Percentiles rank a stretch among this genome's conserved stretches.
Conservation (phyloP, 148 eudicot genomes). For the Silene uniflora region DNA sequence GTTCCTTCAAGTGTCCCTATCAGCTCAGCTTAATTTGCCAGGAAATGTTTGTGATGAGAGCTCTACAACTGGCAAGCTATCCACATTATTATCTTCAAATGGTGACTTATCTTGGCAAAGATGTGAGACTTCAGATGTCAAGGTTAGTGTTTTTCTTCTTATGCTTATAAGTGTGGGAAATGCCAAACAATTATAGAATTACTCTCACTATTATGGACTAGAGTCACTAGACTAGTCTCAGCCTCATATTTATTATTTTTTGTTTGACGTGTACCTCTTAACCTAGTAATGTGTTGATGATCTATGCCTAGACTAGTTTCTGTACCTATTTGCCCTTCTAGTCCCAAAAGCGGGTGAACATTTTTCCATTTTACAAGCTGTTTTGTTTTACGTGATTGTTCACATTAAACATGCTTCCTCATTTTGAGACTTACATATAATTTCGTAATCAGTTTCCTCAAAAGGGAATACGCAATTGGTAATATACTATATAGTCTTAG, state of each 20-base stretch:
- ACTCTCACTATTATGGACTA: not conserved
- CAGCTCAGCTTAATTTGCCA: constrained; percentile 91
- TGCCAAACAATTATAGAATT: not conserved
- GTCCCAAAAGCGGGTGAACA: not conserved
- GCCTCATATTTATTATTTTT: not conserved
- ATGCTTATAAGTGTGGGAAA: not conserved
- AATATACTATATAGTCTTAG: not conserved
- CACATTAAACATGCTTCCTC: not conserved
- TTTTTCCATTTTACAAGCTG: not conserved
- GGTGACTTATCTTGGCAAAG: constrained; percentile 72
- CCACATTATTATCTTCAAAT: constrained; percentile 55
- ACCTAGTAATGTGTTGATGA: not conserved
- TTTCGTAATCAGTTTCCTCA: not conserved
- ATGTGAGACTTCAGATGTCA: constrained; percentile 68
- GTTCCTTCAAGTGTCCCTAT: constrained; percentile 82
- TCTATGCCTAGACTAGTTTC: not conserved
- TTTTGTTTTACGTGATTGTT: not conserved
- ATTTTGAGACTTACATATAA: not conserved
- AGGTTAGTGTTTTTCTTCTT: constrained; percentile 42
- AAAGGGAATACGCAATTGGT: not conserved
- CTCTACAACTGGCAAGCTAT: constrained; percentile 53
- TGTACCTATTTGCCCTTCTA: not conserved
- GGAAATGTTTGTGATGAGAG: constrained; percentile 67
- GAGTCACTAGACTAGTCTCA: not conserved
- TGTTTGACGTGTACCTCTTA: not conserved